Evolutionary conservation across 495 filamentous ascomycete genomes (phyloP), one percentile per base, ranked within the genome.

Genomic region (Talaromyces trachyspermus): DNA sequence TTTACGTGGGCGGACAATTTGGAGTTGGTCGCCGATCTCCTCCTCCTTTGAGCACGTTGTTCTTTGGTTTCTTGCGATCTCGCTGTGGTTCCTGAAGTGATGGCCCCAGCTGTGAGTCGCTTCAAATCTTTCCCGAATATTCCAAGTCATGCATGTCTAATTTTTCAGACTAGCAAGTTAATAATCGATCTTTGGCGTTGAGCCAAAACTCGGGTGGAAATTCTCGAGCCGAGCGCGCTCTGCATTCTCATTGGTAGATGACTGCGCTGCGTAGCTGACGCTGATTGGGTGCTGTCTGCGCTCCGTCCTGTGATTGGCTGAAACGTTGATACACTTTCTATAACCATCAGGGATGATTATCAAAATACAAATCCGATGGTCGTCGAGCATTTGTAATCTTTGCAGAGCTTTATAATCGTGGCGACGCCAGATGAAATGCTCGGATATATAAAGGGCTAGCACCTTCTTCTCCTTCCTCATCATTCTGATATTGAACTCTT

Each of bases 281-380:
- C 9, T 37, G 9, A 37, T 37, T 37, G 33, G 33, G 19, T 9
- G 7, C 14, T 17, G 14, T 37, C 42, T 20, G 42, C 42, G 42
- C 42, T 44, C 14, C 42, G 11, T 6, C 14, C 18, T 20, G 24
- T 44, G 26, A 44, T 44, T 44, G 42, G 42, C 42, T 22, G 12
- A 24, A 14, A 33, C 8, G 2, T 38, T 38, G 35, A 38, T 19
- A 19, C 18, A 19, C 5, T 17, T 29, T 33, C 2, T 27, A 10
- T 10, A 0, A 14, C 23, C 17, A 15, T 18, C 17, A 8, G 17
- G 9, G 22, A 25, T 9, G 23, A 15, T n/a, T 41, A 22, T 3
- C 18, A 8, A 14, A 20, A 41, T 14, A 41, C 0, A 0, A 41
- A 41, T 2, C 1, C 9, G 15, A 10, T 6, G 9, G 25, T 15